Evolutionary conservation across 2,329 filamentous ascomycete genomes (phyloP).

Genomic region (Botryosphaeria agaves): DNA sequence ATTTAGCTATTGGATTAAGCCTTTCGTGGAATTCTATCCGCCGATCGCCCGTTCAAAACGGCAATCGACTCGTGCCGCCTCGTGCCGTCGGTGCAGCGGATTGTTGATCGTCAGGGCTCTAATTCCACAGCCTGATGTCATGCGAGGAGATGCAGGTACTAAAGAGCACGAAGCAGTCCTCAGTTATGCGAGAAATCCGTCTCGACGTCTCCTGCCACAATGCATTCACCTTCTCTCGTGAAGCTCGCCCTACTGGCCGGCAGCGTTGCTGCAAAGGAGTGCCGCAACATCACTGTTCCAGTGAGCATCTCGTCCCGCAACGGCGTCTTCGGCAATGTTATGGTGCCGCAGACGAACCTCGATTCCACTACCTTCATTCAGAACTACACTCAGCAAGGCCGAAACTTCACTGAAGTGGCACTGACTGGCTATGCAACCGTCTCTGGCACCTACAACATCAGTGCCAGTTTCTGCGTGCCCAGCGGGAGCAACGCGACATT

Average conservation of each 20-base stretch:
- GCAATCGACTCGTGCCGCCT: no score
- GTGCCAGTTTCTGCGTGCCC: slow-evolving; percentile 44
- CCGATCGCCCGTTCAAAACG: no score
- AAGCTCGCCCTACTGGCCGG: not conserved
- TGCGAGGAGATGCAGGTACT: no score
- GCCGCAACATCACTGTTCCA: slow-evolving; percentile 37
- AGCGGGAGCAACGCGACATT: slow-evolving; percentile 15
- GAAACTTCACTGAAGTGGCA: slow-evolving; percentile 29
- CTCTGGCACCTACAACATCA: slow-evolving; percentile 37
- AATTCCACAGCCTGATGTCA: no score
- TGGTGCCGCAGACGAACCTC: slow-evolving; percentile 28
- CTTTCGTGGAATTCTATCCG: no score
- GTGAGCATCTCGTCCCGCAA: slow-evolving; percentile 38
- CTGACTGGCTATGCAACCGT: slow-evolving; percentile 33
- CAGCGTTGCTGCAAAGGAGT: slow-evolving; percentile 7
- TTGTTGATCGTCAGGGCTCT: no score
- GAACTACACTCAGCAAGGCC: slow-evolving; percentile 29
- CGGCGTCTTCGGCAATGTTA: slow-evolving; percentile 30
- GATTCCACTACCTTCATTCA: slow-evolving; percentile 40
- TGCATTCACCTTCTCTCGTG: not conserved
- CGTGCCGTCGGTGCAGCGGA: no score
- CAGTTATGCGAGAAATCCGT: no score
- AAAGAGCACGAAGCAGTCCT: no score
- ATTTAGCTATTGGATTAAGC: no score
- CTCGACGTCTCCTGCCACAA: no score